A percentile compares a stretch with the other conserved stretches of the same genome.
phyloP scores from a whole-genome alignment of 768 basidiomycete genomes.

The Termitomyces titanicus region DNA sequence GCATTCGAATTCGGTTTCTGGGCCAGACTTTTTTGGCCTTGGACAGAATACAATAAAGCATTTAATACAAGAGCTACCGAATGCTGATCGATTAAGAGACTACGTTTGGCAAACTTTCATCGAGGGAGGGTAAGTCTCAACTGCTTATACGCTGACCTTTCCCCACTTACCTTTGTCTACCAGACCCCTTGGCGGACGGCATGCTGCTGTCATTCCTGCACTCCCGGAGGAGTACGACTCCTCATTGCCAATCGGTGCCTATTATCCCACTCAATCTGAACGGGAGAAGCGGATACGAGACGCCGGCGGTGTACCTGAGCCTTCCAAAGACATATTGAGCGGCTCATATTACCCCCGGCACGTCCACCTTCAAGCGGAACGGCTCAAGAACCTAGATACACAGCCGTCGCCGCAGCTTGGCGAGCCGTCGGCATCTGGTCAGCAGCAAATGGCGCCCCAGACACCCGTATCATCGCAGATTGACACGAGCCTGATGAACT shows the following conservation, averaged over 20 bases:
- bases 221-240: conserved; percentile 71
- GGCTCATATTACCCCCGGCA: conserved; percentile 48
- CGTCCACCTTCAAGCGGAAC: conserved; percentile 25
- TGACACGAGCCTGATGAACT: neutral
- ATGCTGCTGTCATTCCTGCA: conserved; percentile 79
- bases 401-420: neutral
- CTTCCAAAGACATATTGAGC: conserved; percentile 25
- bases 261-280: conserved; percentile 34
- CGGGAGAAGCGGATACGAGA: conserved; percentile 30
- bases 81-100: conserved; percentile 66
- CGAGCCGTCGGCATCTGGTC: neutral
- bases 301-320: conserved; percentile 21
- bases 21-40: conserved; percentile 85
- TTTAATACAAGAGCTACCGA: conserved; percentile 80
- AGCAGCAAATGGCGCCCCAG: neutral
- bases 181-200: conserved; percentile 76
- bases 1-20: conserved; percentile 84
- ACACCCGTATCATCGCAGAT: conserved; percentile 3
- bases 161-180: neutral
- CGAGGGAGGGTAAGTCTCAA: conserved; percentile 73
- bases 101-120: conserved; percentile 87
- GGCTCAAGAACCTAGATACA: conserved; percentile 36
- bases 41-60: conserved; percentile 89
- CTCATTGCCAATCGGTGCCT: conserved; percentile 41
- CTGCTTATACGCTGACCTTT: conserved; percentile 8